Base-by-base conservation (phyloP, 2,329 filamentous ascomycete species). In the Parastagonospora nodorum region DNA sequence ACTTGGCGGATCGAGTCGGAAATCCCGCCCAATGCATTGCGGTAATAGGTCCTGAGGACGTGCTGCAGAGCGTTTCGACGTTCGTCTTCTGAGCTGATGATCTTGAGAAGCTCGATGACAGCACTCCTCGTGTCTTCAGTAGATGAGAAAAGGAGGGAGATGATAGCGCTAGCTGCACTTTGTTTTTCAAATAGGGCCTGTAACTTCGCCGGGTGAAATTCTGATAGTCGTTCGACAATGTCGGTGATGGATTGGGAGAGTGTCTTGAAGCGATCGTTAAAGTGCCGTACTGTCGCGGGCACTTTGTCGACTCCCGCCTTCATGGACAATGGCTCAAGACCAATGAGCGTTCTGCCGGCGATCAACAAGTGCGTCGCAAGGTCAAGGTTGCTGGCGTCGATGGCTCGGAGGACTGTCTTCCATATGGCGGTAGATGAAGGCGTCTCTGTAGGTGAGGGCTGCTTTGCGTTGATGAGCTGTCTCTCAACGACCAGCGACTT, bases 91-190 rank as follows among this genome's bases (percentile, higher is more conserved):
- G 83, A 84, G 31, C 90, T 94, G 63, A 93, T 84, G 31, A 85
- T 85, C 73, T 96, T 96, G 58, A 97, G 82, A 27, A 97, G 78
- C 59, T 92, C 88, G 6, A 92, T 83, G 1, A 89, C 87, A 12
- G 90, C 88, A 68, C 92, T 88, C 54, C 90, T 91, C 30, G 94
- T 87, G 50, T 86, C 82, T 48, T 88, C 80, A 60, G 95, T 88
- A 12, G 90, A 89, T 37, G 92, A 92, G 48, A 97, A 86, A 6
- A 97, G 84, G 14, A 90, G 82, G 4, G 88, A 87, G 39, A 96
- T 85, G 36, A 96, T 81, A 32, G 89, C 85, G 58, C 87, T 85
- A 52, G 90, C 88, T 6, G 87, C 87, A 36, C 85, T 77, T 15
- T 84, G 81, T 50, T 88, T 85, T 45, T 83, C 79, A 63, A 90